Evolutionary conservation across 768 basidiomycete genomes (phyloP).

Genomic region (Chalciporus piperatus): DNA sequence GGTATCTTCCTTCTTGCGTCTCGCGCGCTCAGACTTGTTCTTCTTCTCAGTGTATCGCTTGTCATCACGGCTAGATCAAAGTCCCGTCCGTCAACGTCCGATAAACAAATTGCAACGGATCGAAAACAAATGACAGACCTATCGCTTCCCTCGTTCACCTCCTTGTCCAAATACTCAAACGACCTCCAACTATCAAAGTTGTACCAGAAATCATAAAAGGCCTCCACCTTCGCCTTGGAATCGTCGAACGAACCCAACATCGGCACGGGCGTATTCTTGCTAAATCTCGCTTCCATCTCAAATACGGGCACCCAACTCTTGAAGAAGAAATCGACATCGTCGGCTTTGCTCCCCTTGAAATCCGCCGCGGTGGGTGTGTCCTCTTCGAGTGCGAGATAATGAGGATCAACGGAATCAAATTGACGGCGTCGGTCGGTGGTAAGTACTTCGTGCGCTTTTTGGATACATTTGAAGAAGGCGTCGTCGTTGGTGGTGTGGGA

Average conservation of each 20-base stretch:
- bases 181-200: constrained; percentile 98
- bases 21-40: constrained; percentile 95
- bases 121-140: constrained; percentile 50
- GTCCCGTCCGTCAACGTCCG: constrained; percentile 9
- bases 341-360: constrained; percentile 45
- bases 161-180: constrained; percentile 98
- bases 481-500: constrained; percentile 91
- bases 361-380: constrained; percentile 69
- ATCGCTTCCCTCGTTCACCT: constrained; percentile 96
- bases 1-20: constrained; percentile 96
- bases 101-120: not conserved
- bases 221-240: constrained; percentile 79
- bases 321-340: constrained; percentile 65
- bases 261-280: constrained; percentile 79
- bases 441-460: constrained; percentile 96
- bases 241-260: constrained; percentile 68
- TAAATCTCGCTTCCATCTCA: constrained; percentile 91
- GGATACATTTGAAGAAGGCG: constrained; percentile 99
- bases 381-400: constrained; percentile 67
- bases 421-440: constrained; percentile 85
- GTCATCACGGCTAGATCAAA: constrained; percentile 78
- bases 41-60: constrained; percentile 99
- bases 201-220: constrained; percentile 99
- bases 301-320: constrained; percentile 76
- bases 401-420: constrained; percentile 94